These are phyloP conservation scores for Fusarium veterinarium DNA, from an alignment of 2,329 filamentous ascomycete species.

Conservation along the genomic window DNA sequence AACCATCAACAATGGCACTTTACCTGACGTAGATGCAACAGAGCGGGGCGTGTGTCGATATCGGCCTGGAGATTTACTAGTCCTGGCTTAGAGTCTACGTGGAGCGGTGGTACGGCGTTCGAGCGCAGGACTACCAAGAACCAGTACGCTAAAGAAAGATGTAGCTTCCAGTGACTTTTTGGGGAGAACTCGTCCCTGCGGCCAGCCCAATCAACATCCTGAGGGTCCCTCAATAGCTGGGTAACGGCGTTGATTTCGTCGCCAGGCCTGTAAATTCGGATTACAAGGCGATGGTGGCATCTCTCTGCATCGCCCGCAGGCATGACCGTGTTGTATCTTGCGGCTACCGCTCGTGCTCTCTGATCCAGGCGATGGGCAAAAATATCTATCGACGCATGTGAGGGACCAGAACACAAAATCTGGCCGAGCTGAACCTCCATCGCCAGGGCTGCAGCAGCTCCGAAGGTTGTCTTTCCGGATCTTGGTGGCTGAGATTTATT, in stretches of 20 bases:
- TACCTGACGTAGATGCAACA: background rate
- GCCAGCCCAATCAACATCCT: background rate
- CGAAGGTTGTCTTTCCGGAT: constrained; percentile 26
- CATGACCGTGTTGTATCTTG: constrained; percentile 1
- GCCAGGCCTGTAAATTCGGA: background rate
- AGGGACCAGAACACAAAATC: constrained; percentile 14
- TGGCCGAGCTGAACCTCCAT: constrained; percentile 16
- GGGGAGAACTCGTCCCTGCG: background rate
- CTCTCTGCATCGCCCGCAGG: background rate
- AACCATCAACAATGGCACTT: background rate
- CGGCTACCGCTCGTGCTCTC: background rate
- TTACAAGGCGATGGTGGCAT: background rate
- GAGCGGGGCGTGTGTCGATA: too few species aligned
- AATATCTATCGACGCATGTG: constrained; percentile 4
- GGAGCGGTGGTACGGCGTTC: background rate
- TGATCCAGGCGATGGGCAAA: constrained; percentile 11
- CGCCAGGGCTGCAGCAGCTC: background rate
- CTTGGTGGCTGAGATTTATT: constrained; percentile 12
- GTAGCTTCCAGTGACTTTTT: constrained; percentile 11
- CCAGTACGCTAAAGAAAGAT: constrained; percentile 31
- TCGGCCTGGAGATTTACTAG: too few species aligned
- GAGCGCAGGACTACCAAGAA: constrained; percentile 16
- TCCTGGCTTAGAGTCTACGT: too few species aligned
- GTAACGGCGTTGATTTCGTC: background rate
- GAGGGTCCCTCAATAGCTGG: background rate